Percentiles rank a stretch among this genome's conserved stretches.
phyloP scores from a whole-genome alignment of 1,284 basidiomycete genomes.

The Caloboletus firmus region DNA sequence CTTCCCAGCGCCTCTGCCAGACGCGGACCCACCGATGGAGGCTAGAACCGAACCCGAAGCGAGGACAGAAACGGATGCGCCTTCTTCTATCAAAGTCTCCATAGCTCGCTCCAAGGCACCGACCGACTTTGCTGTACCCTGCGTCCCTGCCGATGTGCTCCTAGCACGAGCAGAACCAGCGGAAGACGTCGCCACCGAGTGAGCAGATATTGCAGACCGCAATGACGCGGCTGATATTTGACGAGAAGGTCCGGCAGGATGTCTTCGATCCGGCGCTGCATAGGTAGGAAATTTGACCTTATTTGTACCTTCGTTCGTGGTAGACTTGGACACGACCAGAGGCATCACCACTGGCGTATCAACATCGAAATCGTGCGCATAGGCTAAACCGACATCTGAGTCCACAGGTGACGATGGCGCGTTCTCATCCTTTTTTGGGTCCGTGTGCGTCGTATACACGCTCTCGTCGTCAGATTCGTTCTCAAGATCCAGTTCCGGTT shows the following conservation, averaged over 20 bases:
- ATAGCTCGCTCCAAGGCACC: constrained; percentile 47
- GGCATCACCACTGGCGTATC: constrained; percentile 37
- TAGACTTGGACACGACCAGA: constrained; percentile 37
- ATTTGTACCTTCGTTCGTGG: constrained; percentile 24
- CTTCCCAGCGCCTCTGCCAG: constrained; percentile 37
- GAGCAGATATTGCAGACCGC: constrained; percentile 22
- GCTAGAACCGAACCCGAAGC: constrained; percentile 33
- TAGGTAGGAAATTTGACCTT: constrained; percentile 29
- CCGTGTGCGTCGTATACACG: constrained; percentile 34
- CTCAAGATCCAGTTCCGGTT: constrained; percentile 26
- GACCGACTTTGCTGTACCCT: constrained; percentile 27
- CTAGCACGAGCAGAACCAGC: constrained; percentile 22
- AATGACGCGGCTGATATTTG: constrained; percentile 27
- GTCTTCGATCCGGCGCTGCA: constrained; percentile 6
- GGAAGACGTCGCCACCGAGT: constrained; percentile 25
- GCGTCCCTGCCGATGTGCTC: constrained; percentile 33
- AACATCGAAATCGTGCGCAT: constrained; percentile 50
- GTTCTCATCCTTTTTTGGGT: constrained; percentile 21
- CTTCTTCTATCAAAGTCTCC: constrained; percentile 52
- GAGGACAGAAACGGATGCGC: constrained; percentile 30
- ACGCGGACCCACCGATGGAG: constrained; percentile 30
- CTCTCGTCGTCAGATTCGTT: constrained; percentile 37
- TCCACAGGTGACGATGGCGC: constrained; percentile 45
- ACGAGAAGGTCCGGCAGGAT: constrained; percentile 19
- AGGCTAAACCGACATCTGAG: constrained; percentile 46